phyloP scores from a whole-genome alignment of 768 basidiomycete genomes.

The Leccinum fibrillosum region DNA sequence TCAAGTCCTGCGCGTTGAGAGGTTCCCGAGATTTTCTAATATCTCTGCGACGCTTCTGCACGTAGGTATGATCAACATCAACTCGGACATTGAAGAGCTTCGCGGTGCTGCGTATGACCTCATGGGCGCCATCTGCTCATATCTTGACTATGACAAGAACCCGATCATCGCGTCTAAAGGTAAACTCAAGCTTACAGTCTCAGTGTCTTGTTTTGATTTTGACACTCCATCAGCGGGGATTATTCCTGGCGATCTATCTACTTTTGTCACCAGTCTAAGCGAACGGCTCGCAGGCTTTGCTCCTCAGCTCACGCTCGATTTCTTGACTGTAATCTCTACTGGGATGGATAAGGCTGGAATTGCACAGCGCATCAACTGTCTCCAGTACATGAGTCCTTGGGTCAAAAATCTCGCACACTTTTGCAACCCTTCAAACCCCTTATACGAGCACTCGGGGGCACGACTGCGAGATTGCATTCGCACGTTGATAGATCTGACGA shows the following conservation, averaged over 20 bases:
- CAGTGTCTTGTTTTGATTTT: background rate
- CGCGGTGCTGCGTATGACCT: conserved; percentile 78
- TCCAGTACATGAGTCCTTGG: conserved; percentile 89
- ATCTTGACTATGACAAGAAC: conserved; percentile 73
- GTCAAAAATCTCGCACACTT: conserved; percentile 75
- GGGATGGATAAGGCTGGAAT: conserved; percentile 49
- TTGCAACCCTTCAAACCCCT: conserved; percentile 60
- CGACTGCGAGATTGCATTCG: conserved; percentile 79
- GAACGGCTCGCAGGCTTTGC: conserved; percentile 67
- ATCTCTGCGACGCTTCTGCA: conserved; percentile 86
- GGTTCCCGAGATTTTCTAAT: conserved; percentile 77
- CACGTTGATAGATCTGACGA: conserved; percentile 71
- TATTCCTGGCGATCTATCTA: conserved; percentile 60
- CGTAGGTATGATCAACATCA: conserved; percentile 77
- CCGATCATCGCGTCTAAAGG: conserved; percentile 71
- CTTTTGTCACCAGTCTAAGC: conserved; percentile 65
- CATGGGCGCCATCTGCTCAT: conserved; percentile 69
- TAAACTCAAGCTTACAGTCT: conserved; percentile 26
- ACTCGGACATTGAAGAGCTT: conserved; percentile 71
- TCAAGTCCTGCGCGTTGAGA: conserved; percentile 50
- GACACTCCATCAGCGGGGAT: conserved; percentile 51
- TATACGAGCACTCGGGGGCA: conserved; percentile 71
- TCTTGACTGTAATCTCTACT: conserved; percentile 78
- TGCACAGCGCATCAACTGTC: conserved; percentile 62
- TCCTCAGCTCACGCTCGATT: conserved; percentile 86